A percentile compares a stretch with the other conserved stretches of the same genome.
Evolutionary conservation across 225 moss, liverwort and hornwort species (phyloP).

Genomic region (Rhytidiadelphus loreus): DNA sequence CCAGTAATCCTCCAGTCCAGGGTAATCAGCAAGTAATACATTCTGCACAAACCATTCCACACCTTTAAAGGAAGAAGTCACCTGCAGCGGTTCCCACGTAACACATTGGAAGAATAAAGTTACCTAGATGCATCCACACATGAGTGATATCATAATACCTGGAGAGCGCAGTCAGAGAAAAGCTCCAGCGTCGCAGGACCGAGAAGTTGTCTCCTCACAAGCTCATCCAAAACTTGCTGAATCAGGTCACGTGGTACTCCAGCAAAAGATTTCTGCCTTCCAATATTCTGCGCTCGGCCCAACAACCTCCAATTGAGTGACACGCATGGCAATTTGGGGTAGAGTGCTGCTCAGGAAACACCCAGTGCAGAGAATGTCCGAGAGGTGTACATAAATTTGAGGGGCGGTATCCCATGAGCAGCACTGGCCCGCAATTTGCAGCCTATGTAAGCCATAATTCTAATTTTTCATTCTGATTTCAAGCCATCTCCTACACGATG

Average conservation of each 20-base stretch:
- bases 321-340: neutral
- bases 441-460: neutral
- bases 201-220: slow-evolving; percentile 64
- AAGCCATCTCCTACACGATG: neutral
- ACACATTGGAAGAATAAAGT: neutral
- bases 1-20: slow-evolving; percentile 79
- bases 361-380: neutral
- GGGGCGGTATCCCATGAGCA: neutral
- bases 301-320: slow-evolving; percentile 12
- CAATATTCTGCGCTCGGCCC: slow-evolving; percentile 47
- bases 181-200: slow-evolving; percentile 35
- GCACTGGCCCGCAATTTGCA: neutral
- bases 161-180: slow-evolving; percentile 68
- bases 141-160: slow-evolving; percentile 28
- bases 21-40: slow-evolving; percentile 61
- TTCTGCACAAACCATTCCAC: slow-evolving; percentile 41
- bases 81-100: neutral
- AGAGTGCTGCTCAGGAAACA: neutral
- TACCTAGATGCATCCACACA: neutral
- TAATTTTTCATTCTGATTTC: neutral
- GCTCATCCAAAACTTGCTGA: slow-evolving; percentile 87
- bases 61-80: neutral
- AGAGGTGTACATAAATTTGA: neutral
- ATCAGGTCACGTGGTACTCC: slow-evolving; percentile 72
- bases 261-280: slow-evolving; percentile 40